Evolutionary conservation across 2,329 filamentous ascomycete genomes (phyloP), one percentile per base, ranked within the genome.

Genomic region (Dendryphion nanum): DNA sequence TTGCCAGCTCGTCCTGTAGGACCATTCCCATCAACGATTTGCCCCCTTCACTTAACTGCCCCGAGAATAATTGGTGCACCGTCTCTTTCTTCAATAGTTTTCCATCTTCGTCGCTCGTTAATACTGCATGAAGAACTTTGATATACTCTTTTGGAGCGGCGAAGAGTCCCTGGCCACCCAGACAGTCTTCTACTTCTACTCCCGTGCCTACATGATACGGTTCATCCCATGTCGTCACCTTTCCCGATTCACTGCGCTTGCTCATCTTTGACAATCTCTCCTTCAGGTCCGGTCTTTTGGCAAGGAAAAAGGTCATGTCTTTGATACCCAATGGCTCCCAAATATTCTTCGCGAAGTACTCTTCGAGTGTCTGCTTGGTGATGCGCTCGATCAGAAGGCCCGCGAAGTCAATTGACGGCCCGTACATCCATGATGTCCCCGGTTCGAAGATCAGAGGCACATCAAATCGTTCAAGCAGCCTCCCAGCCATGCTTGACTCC

Each of bases 371-470:
- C 18, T 60, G 45, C 4, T 66, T 63, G 1, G 66, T 63, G 14
- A 65, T 57, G 17, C 64, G 57, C 45, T 73, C 66, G 23, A 73
- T 53, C 4, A 68, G 52, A n/a, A 70, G 63, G 14, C 71, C 71
- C 1, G 69, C 69, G 67, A 67, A 73, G 51, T 74, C 71, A 33
- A 69, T 67, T 40, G 61, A 61, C 20, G 62, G 64, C 70, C 57
- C 49, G 37, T 83, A 83, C 37, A 75, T 67, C 74, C 77, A 85
- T 0, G 65, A 63, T 15, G 76, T 71, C 0, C 81, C 80, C 0
- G 82, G 81, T 42, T 85, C 78, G 48, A 79, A 78, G 0, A 82
- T 52, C 8, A 85, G 57, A 0, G 81, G 78, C 4, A 18, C 6
- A 50, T 54, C 53, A 66, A 73, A 45, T 40, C 75, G 71, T 8